Percentiles rank a stretch among this genome's conserved stretches.
Evolutionary conservation across 140 eudicot genomes (phyloP).

Genomic region (Cichorium intybus): DNA sequence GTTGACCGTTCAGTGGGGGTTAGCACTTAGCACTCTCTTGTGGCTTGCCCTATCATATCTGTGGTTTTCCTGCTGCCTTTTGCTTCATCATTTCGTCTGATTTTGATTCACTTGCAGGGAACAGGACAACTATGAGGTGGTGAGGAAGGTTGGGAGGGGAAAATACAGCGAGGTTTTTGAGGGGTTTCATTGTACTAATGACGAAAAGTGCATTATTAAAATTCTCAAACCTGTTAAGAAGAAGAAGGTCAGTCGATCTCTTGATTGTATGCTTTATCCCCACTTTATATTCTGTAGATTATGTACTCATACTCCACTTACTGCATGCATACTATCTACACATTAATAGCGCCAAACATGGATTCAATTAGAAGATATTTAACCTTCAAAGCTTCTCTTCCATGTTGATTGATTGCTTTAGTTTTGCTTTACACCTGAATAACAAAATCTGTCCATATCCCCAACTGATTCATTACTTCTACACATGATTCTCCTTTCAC

Average conservation of each 20-base stretch:
- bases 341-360: neutral
- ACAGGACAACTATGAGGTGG: slow-evolving; percentile 90
- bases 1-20: slow-evolving; percentile 81
- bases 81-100: neutral
- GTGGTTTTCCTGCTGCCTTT: neutral
- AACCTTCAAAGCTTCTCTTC: neutral
- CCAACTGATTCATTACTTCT: neutral
- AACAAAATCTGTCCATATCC: neutral
- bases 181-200: slow-evolving; percentile 55
- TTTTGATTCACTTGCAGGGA: slow-evolving; percentile 38
- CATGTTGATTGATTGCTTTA: neutral
- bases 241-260: slow-evolving; percentile 53
- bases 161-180: slow-evolving; percentile 92
- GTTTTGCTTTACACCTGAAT: slow-evolving; percentile 7
- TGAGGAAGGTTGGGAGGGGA: slow-evolving; percentile 85
- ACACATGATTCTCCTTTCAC: neutral
- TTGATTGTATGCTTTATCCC: neutral
- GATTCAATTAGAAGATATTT: neutral
- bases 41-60: neutral
- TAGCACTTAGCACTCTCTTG: neutral
- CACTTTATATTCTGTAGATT: neutral
- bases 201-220: slow-evolving; percentile 70
- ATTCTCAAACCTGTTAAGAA: slow-evolving; percentile 88
- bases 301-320: neutral
- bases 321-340: slow-evolving; percentile 3